These are phyloP conservation scores for Beauveria asiatica DNA, from an alignment of 2,329 filamentous ascomycete species.

Conservation along the genomic window DNA sequence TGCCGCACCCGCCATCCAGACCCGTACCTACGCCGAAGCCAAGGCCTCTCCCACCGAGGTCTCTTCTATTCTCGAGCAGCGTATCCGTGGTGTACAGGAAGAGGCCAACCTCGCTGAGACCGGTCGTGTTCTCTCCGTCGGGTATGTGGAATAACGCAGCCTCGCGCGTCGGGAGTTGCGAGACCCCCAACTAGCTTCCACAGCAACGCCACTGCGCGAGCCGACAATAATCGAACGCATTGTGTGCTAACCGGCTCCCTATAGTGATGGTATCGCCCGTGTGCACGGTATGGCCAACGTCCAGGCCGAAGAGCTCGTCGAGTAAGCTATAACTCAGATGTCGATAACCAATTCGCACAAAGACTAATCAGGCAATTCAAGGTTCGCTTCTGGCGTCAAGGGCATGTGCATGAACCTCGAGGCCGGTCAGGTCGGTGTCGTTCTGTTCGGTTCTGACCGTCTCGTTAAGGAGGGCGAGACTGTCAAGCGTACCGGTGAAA, in stretches of 20 bases:
- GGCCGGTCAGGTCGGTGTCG: constrained; percentile 99
- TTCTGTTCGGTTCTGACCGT: constrained; percentile 99
- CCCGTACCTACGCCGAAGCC: constrained; percentile 86
- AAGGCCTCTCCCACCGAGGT: constrained; percentile 97
- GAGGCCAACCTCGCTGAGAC: constrained; percentile 96
- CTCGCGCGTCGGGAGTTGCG: not conserved
- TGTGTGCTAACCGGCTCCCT: not conserved
- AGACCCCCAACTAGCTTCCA: not conserved
- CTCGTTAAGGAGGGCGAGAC: constrained; percentile 99
- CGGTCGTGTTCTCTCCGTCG: constrained; percentile 95
- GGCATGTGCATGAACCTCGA: constrained; percentile 99
- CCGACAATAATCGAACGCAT: not conserved
- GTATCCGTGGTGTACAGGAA: constrained; percentile 97
- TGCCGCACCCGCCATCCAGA: constrained; percentile 69
- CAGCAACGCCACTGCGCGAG: not conserved
- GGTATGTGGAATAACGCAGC: constrained; percentile 56
- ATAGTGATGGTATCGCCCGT: constrained; percentile 99
- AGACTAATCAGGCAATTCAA: constrained; percentile 29
- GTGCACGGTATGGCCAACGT: constrained; percentile 99
- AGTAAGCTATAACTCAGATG: constrained; percentile 56
- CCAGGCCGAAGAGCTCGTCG: constrained; percentile 99
- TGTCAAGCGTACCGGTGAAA: constrained; percentile 98
- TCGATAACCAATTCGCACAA: constrained; percentile 11
- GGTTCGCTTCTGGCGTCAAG: constrained; percentile 99
- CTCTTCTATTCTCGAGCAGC: constrained; percentile 98